Evolutionary conservation across 2,329 filamentous ascomycete genomes (phyloP).

Genomic region (Trichoderma sp.): DNA sequence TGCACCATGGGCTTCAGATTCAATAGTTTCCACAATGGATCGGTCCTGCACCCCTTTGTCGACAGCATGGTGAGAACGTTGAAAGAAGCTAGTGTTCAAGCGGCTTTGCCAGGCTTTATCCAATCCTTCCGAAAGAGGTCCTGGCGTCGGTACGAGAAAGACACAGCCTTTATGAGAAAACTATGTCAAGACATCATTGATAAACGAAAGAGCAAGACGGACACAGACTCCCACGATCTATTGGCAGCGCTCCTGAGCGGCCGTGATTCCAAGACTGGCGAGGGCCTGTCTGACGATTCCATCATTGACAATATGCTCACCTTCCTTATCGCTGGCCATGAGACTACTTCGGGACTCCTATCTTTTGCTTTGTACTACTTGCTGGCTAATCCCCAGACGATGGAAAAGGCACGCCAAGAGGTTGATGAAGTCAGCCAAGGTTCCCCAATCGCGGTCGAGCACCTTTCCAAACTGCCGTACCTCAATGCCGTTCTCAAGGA

Average conservation of each 20-base stretch:
- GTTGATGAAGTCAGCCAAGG: slow-evolving; percentile 61
- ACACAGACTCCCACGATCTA: background rate
- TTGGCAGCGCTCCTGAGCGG: background rate
- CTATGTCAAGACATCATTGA: slow-evolving; percentile 17
- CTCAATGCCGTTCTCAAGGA: slow-evolving; percentile 65
- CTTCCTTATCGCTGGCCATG: slow-evolving; percentile 67
- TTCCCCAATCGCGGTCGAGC: slow-evolving; percentile 56
- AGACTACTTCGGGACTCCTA: slow-evolving; percentile 65
- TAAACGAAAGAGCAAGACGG: background rate
- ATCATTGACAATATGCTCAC: slow-evolving; percentile 70
- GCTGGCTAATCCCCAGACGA: slow-evolving; percentile 56
- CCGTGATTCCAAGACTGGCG: slow-evolving; percentile 43
- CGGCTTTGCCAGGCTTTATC: background rate
- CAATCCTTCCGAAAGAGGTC: slow-evolving; percentile 12
- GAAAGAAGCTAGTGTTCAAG: slow-evolving; percentile 14
- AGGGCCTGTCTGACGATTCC: slow-evolving; percentile 57
- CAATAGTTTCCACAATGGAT: slow-evolving; percentile 58
- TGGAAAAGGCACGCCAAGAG: slow-evolving; percentile 60
- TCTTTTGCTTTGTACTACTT: slow-evolving; percentile 63
- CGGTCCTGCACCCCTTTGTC: slow-evolving; percentile 27
- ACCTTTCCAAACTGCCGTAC: slow-evolving; percentile 63
- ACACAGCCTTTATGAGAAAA: background rate
- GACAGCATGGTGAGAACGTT: slow-evolving; percentile 9
- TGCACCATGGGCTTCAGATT: slow-evolving; percentile 61
- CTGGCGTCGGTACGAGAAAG: background rate